phyloP scores from a whole-genome alignment of 148 eudicot species.

The Rhododendron vialii region DNA sequence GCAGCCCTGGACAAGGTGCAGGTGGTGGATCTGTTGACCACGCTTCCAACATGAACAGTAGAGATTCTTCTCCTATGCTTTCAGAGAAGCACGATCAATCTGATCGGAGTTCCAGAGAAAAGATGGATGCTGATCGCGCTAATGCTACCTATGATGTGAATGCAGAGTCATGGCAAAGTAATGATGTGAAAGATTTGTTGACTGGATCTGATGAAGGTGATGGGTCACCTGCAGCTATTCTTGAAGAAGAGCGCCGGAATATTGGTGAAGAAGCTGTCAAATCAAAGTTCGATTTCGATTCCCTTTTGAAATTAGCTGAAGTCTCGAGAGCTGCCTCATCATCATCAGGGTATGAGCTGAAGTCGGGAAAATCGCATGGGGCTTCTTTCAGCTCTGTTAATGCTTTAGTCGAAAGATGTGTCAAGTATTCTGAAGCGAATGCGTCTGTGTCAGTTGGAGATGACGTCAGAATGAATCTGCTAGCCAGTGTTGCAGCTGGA shows the following conservation, averaged over 20 bases:
- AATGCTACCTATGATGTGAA: conserved; percentile 28
- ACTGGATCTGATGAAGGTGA: conserved; percentile 43
- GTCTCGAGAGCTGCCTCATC: conserved; percentile 25
- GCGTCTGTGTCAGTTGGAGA: conserved; percentile 55
- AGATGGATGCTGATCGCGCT: conserved; percentile 20
- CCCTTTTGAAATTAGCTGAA: conserved; percentile 22
- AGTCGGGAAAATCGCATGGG: conserved; percentile 40
- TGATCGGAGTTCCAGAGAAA: conserved; percentile 36
- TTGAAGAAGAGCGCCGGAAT: conserved; percentile 22
- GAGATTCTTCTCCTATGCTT: conserved; percentile 56
- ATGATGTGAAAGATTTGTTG: conserved; percentile 37
- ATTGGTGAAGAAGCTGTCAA: conserved; percentile 18
- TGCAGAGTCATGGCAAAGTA: conserved; percentile 42
- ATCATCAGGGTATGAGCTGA: conserved; percentile 28
- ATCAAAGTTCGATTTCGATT: not conserved
- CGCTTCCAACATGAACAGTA: conserved; percentile 40
- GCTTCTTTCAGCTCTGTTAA: conserved; percentile 77
- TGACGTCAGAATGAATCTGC: conserved; percentile 85
- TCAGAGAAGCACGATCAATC: conserved; percentile 53
- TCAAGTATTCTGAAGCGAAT: conserved; percentile 57
- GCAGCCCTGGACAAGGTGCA: conserved; percentile 54
- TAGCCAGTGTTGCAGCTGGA: conserved; percentile 93
- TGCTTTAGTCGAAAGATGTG: conserved; percentile 90
- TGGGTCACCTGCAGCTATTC: conserved; percentile 31
- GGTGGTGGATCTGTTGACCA: conserved; percentile 48